A percentile compares a stretch with the other conserved stretches of the same genome.
Conservation (phyloP, 2,329 filamentous ascomycete genomes). For the Cordyceps cateniannulata region DNA sequence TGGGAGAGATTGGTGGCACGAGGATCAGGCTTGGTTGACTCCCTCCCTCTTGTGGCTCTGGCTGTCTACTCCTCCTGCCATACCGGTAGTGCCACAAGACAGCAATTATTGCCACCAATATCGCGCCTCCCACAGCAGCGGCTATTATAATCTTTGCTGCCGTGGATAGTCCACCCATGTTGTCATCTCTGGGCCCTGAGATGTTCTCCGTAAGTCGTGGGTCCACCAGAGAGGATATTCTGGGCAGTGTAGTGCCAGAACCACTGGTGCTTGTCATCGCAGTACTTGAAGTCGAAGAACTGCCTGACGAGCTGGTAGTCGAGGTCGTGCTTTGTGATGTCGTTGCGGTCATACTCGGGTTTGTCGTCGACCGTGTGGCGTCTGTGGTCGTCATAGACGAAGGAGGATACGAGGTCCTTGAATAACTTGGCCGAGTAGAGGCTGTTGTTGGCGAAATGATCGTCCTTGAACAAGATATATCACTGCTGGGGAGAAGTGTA, state of each 20-base stretch:
- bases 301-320: not conserved
- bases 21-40: constrained; percentile 8
- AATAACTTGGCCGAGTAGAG: not conserved
- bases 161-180: not conserved
- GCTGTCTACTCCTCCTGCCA: not conserved
- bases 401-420: not conserved
- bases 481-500: constrained; percentile 2
- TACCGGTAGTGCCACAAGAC: constrained; percentile 10
- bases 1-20: constrained; percentile 24
- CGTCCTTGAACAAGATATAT: constrained; percentile 7
- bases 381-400: not conserved
- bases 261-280: not conserved
- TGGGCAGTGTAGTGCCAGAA: not conserved
- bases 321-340: not conserved
- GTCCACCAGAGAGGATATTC: constrained; percentile 7
- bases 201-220: constrained; percentile 3
- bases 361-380: not conserved
- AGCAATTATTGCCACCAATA: constrained; percentile 7
- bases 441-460: not conserved
- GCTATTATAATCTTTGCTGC: constrained; percentile 4
- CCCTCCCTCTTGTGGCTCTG: not conserved
- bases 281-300: not conserved
- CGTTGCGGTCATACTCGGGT: not conserved
- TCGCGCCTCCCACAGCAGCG: not conserved
- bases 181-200: not conserved